Evolutionary conservation across 805 yeast genomes (phyloP), one percentile per base, ranked within the genome.

Genomic region (Phaffomyces opuntiae): DNA sequence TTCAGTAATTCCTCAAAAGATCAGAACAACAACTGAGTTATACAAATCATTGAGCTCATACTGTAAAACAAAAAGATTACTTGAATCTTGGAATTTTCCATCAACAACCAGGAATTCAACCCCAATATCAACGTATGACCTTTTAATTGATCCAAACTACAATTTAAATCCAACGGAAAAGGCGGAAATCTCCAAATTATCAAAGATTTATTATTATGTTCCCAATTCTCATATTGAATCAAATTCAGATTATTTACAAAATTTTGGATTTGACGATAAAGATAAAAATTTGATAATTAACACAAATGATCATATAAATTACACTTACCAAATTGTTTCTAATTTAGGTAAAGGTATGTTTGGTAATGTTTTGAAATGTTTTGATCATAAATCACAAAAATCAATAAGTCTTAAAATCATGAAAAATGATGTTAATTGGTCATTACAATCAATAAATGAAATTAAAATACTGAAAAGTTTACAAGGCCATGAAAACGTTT

Each of bases 291-390:
- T 84, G 55, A 65, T 67, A 7, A 68, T 77, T 1, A 55, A 68
- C 0, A 58, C 61, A 1, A 78, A 82, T 11, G 96, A 87, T 57
- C 96, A 87, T 52, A 75, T 87, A 38, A 82, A 82, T 44, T 87
- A 80, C 60, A 65, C 95, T 27, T 88, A 82, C 57, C 80, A 84
- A 52, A 78, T 87, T 5, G 43, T 75, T 19, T 62, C 69, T 2
- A 62, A 69, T 1, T 69, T 87, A 11, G 96, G 96, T 0, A 77
- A 74, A 42, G 96, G 96, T 8, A 80, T 90, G 38, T 87, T 87
- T 67, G 96, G 96, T 0, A 79, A 78, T 43, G 96, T 88, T 2
- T 66, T 84, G 7, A 70, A 75, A 46, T 83, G 89, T 49, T 60
- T 65, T 21, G 96, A 88, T 64, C 85, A 83, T 57, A 81, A 81